Evolutionary conservation across 495 filamentous ascomycete species (phyloP).

Genomic region (Tirmania nivea): DNA sequence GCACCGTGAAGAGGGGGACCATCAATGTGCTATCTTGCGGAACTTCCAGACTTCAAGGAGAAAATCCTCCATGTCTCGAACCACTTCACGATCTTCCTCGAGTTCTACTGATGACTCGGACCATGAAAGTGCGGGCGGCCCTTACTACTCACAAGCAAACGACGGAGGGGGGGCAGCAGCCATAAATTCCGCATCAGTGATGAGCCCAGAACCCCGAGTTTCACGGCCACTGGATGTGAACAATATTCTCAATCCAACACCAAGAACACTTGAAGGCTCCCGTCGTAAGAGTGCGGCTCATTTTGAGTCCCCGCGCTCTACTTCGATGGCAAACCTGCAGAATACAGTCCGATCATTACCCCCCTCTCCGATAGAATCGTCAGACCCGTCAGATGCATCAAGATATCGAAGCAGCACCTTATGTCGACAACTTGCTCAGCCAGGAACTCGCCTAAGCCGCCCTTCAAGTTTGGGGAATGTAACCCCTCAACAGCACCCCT

Average conservation of each 20-base stretch:
- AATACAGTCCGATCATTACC: constrained; percentile 13
- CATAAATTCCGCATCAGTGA: constrained; percentile 6
- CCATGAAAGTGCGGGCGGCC: not conserved
- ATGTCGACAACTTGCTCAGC: constrained; percentile 13
- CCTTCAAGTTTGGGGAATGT: not conserved
- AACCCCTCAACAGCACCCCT: not conserved
- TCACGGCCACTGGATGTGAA: constrained; percentile 14
- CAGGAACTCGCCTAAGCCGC: not conserved
- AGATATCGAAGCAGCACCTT: constrained; percentile 8
- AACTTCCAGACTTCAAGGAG: constrained; percentile 16
- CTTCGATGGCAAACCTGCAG: constrained; percentile 10
- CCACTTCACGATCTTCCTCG: constrained; percentile 15
- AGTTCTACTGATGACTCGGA: constrained; percentile 17
- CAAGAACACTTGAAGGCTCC: constrained; percentile 13
- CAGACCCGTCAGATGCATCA: constrained; percentile 10
- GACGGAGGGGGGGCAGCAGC: not conserved
- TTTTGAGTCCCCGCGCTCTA: constrained; percentile 12
- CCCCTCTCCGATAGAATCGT: constrained; percentile 14
- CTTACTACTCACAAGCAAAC: not conserved
- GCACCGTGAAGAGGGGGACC: constrained; percentile 20
- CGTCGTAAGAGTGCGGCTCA: constrained; percentile 13
- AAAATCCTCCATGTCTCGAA: constrained; percentile 20
- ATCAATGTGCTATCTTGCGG: constrained; percentile 18
- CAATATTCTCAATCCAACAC: constrained; percentile 17
- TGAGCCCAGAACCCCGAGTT: constrained; percentile 14